Base-by-base conservation (phyloP, 202 grass and related monocot species). In the Setaria viridis region DNA sequence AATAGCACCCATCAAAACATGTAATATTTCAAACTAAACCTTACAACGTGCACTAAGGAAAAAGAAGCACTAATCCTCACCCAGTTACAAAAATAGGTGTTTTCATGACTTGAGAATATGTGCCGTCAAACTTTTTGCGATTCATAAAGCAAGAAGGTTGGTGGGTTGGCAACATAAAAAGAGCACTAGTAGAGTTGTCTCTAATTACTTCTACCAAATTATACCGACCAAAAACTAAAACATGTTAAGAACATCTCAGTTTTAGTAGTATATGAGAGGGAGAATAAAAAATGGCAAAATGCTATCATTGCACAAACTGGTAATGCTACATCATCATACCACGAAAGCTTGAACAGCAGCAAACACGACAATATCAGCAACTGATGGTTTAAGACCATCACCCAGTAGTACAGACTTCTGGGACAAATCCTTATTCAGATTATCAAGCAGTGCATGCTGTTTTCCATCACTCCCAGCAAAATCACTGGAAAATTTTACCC, bases 291-390 rank as follows among this genome's bases (percentile, higher is more conserved):
- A 59, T 53, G 2, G 2, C 20, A 72, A 43, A 79, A 41, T 6
- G 67, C 58, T 2, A 16, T 5, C 56, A 74, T 83, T 63, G 21
- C 9, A 62, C 12, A 50, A 74, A 68, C 46, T 13, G 34, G 59
- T 21, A 74, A 68, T 85, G 42, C 57, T 53, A 70, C 39, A 90
- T 59, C 43, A 73, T 35, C 80, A 42, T 94, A 98, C 95, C 89
- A 95, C 54, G 72, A 89, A 90, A 88, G 30, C 45, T 19, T 94
- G 88, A 54, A 99, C 48, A 19, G 91, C 46, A 70, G 96, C 77
- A 83, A 94, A 93, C 78, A 99, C 93, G 81, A 92, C 86, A 72
- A 95, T 91, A 80, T 99, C 96, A 75, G 96, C 93, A 80, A 62
- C 90, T 62, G 93, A 99, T 35, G 86, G 90, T 67, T 85, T 86